Evolutionary conservation across 495 filamentous ascomycete species (phyloP).

Genomic region (Tuber calosporum): DNA sequence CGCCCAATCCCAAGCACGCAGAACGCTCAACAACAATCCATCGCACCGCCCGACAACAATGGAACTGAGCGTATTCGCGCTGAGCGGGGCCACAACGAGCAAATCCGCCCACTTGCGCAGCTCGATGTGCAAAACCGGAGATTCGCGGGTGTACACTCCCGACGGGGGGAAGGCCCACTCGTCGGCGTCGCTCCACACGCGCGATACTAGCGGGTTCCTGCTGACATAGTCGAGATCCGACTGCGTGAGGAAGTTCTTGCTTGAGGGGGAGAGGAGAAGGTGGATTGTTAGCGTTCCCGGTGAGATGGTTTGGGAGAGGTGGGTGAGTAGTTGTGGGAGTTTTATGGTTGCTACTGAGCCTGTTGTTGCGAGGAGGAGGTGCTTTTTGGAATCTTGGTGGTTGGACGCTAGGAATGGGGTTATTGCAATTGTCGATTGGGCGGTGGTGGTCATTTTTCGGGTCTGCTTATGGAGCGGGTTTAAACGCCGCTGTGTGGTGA

Average conservation of each 20-base stretch:
- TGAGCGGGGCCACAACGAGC: conserved; percentile 69
- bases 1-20: conserved; percentile 74
- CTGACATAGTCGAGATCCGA: conserved; percentile 55
- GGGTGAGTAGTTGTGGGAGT: conserved; percentile 61
- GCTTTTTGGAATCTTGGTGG: conserved; percentile 15
- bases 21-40: conserved; percentile 60
- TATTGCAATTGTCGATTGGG: background rate
- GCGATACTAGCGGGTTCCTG: conserved; percentile 48
- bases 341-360: conserved; percentile 87
- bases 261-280: conserved; percentile 65
- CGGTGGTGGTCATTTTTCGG: conserved; percentile 7
- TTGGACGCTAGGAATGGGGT: conserved; percentile 12
- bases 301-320: conserved; percentile 49
- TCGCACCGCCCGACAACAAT: conserved; percentile 61
- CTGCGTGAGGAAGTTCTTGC: conserved; percentile 59
- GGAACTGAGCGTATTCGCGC: conserved; percentile 75
- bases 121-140: conserved; percentile 76
- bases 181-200: conserved; percentile 55
- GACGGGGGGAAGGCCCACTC: conserved; percentile 74
- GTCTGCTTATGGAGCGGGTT: background rate
- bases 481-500: background rate
- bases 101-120: conserved; percentile 72
- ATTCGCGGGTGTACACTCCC: conserved; percentile 50
- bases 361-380: conserved; percentile 71
- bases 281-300: conserved; percentile 59